Base-by-base conservation (phyloP, 1,139 yeast species). In the Magnusiomyces paraingens region DNA sequence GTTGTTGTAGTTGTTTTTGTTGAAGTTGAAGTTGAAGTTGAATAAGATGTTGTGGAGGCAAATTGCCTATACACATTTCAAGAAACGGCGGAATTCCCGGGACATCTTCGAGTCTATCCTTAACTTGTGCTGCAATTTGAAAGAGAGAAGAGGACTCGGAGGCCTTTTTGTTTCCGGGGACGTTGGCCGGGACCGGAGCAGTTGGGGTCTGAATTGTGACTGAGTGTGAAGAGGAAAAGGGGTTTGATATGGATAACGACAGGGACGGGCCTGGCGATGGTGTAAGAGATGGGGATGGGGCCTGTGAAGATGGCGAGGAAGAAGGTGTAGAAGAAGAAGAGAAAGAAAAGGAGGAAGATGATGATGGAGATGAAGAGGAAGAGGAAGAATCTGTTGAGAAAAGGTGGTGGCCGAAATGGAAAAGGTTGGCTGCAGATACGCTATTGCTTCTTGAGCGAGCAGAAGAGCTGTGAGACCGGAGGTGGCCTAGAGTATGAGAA, bases 31-130 rank as follows among this genome's bases (percentile, higher is more conserved):
- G 50, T 20, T 21, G 12, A 35, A 22, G 51, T 38, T 54, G 45
- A 41, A 50, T 42, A 3, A 57, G 47, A 22, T 59, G 58, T 40
- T 51, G 57, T 26, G 32, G 32, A 4, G 52, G 55, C 2, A 63
- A 57, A 42, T 51, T 54, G 46, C 59, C 59, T 41, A 60, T 56
- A 35, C 66, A 64, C 36, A 70, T 83, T 32, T 82, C 80, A 56
- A 90, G 70, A 66, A 83, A 89, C 40, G 90, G 85, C 48, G 78
- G 79, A 76, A 91, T 77, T 35, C 87, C 93, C 0, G 88, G 84
- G 40, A 89, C 79, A 42, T 74, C 71, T 52, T 77, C 80, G 51
- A 91, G 73, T 56, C 87, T 74, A 55, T 72, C 75, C 65, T 82
- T 78, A 56, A 90, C 73, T 17, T 74, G 71, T 43, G 77, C 70